Conservation (phyloP, 495 filamentous ascomycete genomes). For the Penicillium turbatum region DNA sequence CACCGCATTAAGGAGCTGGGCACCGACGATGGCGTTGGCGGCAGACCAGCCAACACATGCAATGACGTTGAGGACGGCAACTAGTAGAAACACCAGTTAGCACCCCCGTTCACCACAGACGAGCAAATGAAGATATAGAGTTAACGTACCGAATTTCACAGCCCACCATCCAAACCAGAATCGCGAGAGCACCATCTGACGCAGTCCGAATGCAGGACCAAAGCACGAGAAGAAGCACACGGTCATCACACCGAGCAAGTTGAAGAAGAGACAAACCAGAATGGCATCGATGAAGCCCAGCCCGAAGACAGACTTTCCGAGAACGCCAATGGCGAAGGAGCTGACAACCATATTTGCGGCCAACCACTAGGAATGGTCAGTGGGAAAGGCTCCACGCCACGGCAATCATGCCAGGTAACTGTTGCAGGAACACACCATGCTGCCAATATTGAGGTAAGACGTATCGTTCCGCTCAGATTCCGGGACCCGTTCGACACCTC, state of each 20-base stretch:
- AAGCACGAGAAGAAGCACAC: conserved; percentile 80
- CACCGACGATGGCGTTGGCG: conserved; percentile 77
- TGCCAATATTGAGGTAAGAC: conserved; percentile 63
- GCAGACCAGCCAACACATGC: conserved; percentile 75
- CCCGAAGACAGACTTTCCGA: conserved; percentile 61
- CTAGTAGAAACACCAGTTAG: conserved; percentile 28
- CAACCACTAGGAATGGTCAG: conserved; percentile 60
- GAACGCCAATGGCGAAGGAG: conserved; percentile 74
- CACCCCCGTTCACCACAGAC: neutral
- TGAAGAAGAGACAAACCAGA: conserved; percentile 73
- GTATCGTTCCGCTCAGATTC: conserved; percentile 66
- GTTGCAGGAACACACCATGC: conserved; percentile 56
- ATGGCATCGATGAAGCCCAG: conserved; percentile 76
- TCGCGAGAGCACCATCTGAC: conserved; percentile 81
- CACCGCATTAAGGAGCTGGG: conserved; percentile 73
- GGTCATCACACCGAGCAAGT: conserved; percentile 66
- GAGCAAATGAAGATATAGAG: neutral
- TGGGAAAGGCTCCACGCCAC: conserved; percentile 7
- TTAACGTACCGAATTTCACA: conserved; percentile 64
- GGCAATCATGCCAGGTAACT: conserved; percentile 12
- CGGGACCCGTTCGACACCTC: conserved; percentile 79
- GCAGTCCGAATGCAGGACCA: conserved; percentile 70
- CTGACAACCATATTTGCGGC: conserved; percentile 81
- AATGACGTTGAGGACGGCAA: conserved; percentile 71
- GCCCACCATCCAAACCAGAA: conserved; percentile 76